Evolutionary conservation across 2,329 filamentous ascomycete species (phyloP).

Genomic region (Neonectria ditissima): DNA sequence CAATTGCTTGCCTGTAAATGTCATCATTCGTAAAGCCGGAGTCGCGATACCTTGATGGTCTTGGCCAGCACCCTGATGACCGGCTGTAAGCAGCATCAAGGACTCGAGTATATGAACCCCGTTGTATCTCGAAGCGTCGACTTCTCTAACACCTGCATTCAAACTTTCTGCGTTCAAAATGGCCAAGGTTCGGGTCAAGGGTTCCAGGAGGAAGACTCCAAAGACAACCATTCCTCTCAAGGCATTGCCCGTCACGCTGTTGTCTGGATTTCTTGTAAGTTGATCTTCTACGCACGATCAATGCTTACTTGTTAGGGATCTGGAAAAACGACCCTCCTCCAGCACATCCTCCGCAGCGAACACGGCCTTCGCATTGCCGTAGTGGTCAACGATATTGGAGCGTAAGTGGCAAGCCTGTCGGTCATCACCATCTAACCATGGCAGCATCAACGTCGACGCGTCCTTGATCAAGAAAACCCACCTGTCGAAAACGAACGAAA

Average conservation of each 20-base stretch:
- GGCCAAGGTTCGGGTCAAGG: constrained; percentile 33
- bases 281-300: no score
- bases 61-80: constrained; percentile 36
- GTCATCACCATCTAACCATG: background rate
- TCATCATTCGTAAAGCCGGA: constrained; percentile 28
- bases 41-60: constrained; percentile 38
- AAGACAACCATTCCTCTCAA: constrained; percentile 33
- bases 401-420: constrained; percentile 50
- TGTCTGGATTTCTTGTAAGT: constrained; percentile 51
- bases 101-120: constrained; percentile 20
- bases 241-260: constrained; percentile 49
- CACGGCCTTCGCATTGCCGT: constrained; percentile 77
- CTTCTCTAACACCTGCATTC: no score
- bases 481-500: constrained; percentile 70
- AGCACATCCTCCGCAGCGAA: constrained; percentile 74
- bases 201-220: constrained; percentile 25
- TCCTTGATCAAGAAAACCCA: constrained; percentile 67
- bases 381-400: constrained; percentile 79
- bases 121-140: background rate
- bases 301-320: constrained; percentile 61
- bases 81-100: constrained; percentile 10
- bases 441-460: constrained; percentile 73
- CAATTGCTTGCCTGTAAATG: constrained; percentile 28
- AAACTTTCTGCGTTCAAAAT: constrained; percentile 21
- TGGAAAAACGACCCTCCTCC: constrained; percentile 77